phyloP scores from a whole-genome alignment of 495 filamentous ascomycete genomes.

The Neurospora africana region DNA sequence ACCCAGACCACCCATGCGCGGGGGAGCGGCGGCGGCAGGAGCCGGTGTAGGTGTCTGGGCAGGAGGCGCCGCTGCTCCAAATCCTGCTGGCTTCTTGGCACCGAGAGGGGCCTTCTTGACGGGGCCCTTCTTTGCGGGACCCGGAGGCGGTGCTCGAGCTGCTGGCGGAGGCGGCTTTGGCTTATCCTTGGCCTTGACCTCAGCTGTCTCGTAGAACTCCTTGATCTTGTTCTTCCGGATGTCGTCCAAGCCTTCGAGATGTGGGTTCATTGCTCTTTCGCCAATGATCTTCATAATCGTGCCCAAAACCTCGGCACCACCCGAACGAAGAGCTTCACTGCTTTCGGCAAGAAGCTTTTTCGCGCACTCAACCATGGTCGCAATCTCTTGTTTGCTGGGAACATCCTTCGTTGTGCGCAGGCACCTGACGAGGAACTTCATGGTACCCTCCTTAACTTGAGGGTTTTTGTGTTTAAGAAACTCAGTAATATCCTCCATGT shows the following conservation, averaged over 20 bases:
- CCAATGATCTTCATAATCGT: slow-evolving; percentile 99
- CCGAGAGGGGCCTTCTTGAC: slow-evolving; percentile 33
- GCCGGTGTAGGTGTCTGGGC: slow-evolving; percentile 28
- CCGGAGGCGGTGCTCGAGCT: slow-evolving; percentile 47
- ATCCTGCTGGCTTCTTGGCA: slow-evolving; percentile 27
- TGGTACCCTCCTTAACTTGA: slow-evolving; percentile 87
- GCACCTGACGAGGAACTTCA: slow-evolving; percentile 82
- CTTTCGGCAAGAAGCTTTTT: slow-evolving; percentile 87
- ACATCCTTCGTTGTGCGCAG: slow-evolving; percentile 74
- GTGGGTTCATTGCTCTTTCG: slow-evolving; percentile 89
- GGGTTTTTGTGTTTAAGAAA: slow-evolving; percentile 91
- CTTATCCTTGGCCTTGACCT: slow-evolving; percentile 95
- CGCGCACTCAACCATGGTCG: slow-evolving; percentile 71
- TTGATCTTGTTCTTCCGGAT: slow-evolving; percentile 94
- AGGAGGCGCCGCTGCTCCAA: slow-evolving; percentile 27
- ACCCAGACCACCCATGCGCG: slow-evolving; percentile 41
- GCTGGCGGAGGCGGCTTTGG: slow-evolving; percentile 71
- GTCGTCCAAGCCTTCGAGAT: slow-evolving; percentile 91
- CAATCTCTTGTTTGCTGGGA: slow-evolving; percentile 72
- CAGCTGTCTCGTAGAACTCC: slow-evolving; percentile 82
- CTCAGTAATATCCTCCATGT: slow-evolving; percentile 77
- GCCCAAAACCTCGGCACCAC: slow-evolving; percentile 83
- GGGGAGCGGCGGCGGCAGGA: slow-evolving; percentile 36
- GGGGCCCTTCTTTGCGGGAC: slow-evolving; percentile 30
- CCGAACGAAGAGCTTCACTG: slow-evolving; percentile 70